Evolutionary conservation across 1,139 yeast species (phyloP).

Genomic region (Arxiozyma bovina): DNA sequence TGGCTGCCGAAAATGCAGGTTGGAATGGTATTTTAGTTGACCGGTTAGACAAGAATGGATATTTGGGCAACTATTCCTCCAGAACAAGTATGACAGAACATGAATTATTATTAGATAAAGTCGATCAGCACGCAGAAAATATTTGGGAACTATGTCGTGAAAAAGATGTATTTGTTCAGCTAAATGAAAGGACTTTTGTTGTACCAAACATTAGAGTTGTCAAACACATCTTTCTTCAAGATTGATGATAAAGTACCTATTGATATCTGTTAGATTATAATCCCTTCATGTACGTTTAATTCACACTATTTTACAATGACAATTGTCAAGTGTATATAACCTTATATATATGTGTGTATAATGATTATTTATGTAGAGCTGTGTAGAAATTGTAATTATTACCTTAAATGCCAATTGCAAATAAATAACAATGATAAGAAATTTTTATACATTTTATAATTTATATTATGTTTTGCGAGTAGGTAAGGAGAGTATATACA

Average conservation of each 20-base stretch:
- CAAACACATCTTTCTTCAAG: slow-evolving; percentile 2
- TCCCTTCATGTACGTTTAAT: background rate
- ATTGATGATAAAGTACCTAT: too few relatives aligned
- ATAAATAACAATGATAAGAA: too few relatives aligned
- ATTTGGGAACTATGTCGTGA: slow-evolving; percentile 17
- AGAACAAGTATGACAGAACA: slow-evolving; percentile 13
- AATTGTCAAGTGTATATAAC: background rate
- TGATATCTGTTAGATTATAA: background rate
- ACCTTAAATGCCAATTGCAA: background rate
- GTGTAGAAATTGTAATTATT: background rate
- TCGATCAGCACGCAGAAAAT: slow-evolving; percentile 17
- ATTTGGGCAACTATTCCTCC: slow-evolving; percentile 9
- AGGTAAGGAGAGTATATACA: background rate
- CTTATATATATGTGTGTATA: background rate
- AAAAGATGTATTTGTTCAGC: slow-evolving; percentile 16
- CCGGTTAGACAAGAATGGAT: slow-evolving; percentile 31
- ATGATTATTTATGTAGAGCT: background rate
- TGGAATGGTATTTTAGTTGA: slow-evolving; percentile 54
- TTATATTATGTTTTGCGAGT: background rate
- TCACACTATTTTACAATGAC: slow-evolving; percentile 1
- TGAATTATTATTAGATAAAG: slow-evolving; percentile 21
- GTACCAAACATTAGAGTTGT: slow-evolving; percentile 20
- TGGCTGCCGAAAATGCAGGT: slow-evolving; percentile 47
- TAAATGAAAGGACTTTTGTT: slow-evolving; percentile 16
- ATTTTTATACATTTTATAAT: too few relatives aligned